Conservation (phyloP, 2,329 filamentous ascomycete species). For the Parascedosporium putredinis region DNA sequence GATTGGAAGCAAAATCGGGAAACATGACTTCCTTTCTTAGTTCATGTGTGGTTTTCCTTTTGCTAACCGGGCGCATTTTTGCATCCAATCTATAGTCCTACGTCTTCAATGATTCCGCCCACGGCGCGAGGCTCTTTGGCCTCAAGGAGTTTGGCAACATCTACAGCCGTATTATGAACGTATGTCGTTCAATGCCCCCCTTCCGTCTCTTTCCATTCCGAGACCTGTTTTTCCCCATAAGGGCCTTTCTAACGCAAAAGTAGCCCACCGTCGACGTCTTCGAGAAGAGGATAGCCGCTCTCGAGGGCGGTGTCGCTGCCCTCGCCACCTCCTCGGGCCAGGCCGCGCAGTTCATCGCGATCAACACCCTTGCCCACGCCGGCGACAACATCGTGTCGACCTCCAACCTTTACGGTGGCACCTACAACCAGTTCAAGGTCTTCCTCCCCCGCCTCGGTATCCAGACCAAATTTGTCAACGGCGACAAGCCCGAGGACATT, state of each 20-base stretch:
- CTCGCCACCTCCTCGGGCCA: conserved; percentile 80
- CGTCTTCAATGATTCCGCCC: conserved; percentile 90
- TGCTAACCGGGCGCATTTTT: not conserved
- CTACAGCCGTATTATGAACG: conserved; percentile 94
- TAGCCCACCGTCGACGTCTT: conserved; percentile 91
- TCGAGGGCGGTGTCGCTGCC: conserved; percentile 84
- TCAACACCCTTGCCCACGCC: conserved; percentile 70
- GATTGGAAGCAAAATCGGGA: conserved; percentile 13
- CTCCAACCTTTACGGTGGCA: conserved; percentile 85
- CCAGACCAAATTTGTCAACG: conserved; percentile 74
- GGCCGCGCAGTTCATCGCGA: conserved; percentile 83
- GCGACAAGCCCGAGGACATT: conserved; percentile 71
- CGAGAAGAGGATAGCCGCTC: conserved; percentile 89
- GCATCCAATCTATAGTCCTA: conserved; percentile 53
- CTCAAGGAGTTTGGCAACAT: conserved; percentile 97
- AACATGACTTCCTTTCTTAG: too few relatives aligned
- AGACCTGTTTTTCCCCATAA: not conserved
- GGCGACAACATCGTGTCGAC: conserved; percentile 94
- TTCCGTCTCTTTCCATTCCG: conserved; percentile 3
- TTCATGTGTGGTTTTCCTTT: too few relatives aligned
- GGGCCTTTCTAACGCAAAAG: too few relatives aligned
- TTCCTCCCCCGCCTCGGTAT: conserved; percentile 80
- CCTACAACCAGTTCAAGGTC: conserved; percentile 96
- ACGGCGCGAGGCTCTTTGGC: conserved; percentile 88
- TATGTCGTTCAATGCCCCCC: conserved; percentile 26